These are phyloP conservation scores for Acanthamoeba triangularis DNA, from an alignment of 208 protist species.

Conservation along the genomic window DNA sequence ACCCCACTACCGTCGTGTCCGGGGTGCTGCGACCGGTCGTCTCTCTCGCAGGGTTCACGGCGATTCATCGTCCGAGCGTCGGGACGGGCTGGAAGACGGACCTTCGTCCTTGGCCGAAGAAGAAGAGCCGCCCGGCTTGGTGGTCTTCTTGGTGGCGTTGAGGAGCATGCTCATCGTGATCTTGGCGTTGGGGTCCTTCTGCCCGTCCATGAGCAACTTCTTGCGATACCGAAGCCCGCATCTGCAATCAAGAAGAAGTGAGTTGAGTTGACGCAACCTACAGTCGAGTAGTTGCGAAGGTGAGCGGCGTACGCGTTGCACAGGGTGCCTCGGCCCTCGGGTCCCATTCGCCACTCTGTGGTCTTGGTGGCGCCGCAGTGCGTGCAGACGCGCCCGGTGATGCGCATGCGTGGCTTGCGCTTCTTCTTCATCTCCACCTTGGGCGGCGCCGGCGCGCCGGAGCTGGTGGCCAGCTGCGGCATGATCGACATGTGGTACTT, in stretches of 20 bases:
- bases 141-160: conserved; percentile 27
- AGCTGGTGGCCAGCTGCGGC: neutral
- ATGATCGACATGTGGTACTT: conserved; percentile 64
- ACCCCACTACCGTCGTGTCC: neutral
- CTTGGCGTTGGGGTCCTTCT: conserved; percentile 51
- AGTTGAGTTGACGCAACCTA: neutral
- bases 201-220: conserved; percentile 10
- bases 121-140: neutral
- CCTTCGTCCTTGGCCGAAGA: neutral
- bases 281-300: neutral
- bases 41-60: neutral
- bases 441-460: neutral
- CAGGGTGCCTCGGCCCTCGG: conserved; percentile 33
- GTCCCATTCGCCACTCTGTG: conserved; percentile 35
- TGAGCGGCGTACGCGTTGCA: conserved; percentile 50
- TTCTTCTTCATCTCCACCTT: conserved; percentile 58
- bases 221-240: conserved; percentile 21
- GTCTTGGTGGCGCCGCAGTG: conserved; percentile 56
- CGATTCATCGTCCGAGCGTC: neutral
- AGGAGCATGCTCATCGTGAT: conserved; percentile 58
- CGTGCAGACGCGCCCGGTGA: conserved; percentile 46
- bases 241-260: neutral
- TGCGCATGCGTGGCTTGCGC: conserved; percentile 42
- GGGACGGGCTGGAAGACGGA: neutral
- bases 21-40: neutral